Evolutionary conservation across 495 filamentous ascomycete species (phyloP), one percentile per base, ranked within the genome.

Genomic region (Pyronema omphalodes): DNA sequence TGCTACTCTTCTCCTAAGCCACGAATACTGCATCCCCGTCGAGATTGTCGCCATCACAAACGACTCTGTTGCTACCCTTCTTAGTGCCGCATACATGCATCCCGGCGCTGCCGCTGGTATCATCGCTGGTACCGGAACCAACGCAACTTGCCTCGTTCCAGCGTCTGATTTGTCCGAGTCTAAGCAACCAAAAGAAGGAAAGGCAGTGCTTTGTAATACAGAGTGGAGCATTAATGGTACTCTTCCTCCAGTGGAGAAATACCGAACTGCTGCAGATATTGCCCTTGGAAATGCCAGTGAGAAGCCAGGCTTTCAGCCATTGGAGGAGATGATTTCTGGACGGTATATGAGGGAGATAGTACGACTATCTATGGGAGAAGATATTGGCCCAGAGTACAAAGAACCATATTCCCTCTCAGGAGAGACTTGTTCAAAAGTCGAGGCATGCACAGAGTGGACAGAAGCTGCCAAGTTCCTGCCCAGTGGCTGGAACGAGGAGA

Each of bases 281-380:
- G 67, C 72, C 52, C 71, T 93, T 12, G 83, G 87, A 55, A 59
- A 58, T 7, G 75, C 76, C 7, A 80, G 79, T 62, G 77, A 84
- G 60, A 75, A 74, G 1, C 83, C 84, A 0, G 85, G 84, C 0
- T 89, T 89, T 60, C 84, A 88, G 61, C 86, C 86, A 1, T 79
- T 93, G 52, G 86, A 93, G 67, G 88, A 88, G 65, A 86, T 93
- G 84, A 86, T 84, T 1, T 76, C 82, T 15, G 86, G 85, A 0
- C 74, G 84, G 14, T 93, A 93, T 62, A 73, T 93, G n/a, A 85
- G 86, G 45, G 86, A 89, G 70, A 71, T 93, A n/a, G 80, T 79
- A 19, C 76, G 86, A 7, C 63, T 89, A n/a, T 19, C 12, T 19
- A 11, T n/a, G 44, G 11, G 44, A 47, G 9, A 19, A 17, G 44